Evolutionary conservation across 441 rosid genomes (phyloP), one percentile per base, ranked within the genome.

Genomic region (Populus hybrid): DNA sequence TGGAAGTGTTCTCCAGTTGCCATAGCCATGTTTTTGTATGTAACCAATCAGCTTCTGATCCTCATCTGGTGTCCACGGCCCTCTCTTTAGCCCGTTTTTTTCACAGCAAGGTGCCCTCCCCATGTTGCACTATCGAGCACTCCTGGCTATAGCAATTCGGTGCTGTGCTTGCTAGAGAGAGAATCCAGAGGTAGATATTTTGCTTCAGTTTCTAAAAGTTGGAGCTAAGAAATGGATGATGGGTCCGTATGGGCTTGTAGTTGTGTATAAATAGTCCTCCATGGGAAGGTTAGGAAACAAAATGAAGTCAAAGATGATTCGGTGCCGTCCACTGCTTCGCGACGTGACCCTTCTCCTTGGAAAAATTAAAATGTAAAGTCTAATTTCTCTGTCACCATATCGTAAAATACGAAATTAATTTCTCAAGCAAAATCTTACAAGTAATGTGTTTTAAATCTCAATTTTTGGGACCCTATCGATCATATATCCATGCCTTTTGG

Each of bases 291-390:
- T 1, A 38, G 42, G 75, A 71, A 75, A 78, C 81, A n/a, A 80
- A 74, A 71, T 67, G 0, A 88, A 86, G 91, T 88, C 92, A 89
- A 89, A 82, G 34, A 71, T 71, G 87, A 86, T 91, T 90, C 91
- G 97, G 97, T 90, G 89, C 98, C 96, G 94, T 86, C 96, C 98
- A 78, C 85, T 67, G 80, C 71, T 83, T 66, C 75, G 85, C 87
- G 24, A 93, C 98, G 96, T 93, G 96, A 89, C 91, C 91, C 23
- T 69, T 21, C 42, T 19, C 69, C 38, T 34, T 50, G 50, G 42
- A 74, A 70, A 78, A 42, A 36, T 6, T 6, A 6, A 36, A 71
- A 70, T 68, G 77, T 70, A 35, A 82, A 65, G 24, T 61, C 59
- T n/a, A 66, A 30, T 61, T 14, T 66, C 28, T 30, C 50, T 40